Evolutionary conservation across 371 early-diverging fungal species (phyloP).

Genomic region (Entomophthora muscae): DNA sequence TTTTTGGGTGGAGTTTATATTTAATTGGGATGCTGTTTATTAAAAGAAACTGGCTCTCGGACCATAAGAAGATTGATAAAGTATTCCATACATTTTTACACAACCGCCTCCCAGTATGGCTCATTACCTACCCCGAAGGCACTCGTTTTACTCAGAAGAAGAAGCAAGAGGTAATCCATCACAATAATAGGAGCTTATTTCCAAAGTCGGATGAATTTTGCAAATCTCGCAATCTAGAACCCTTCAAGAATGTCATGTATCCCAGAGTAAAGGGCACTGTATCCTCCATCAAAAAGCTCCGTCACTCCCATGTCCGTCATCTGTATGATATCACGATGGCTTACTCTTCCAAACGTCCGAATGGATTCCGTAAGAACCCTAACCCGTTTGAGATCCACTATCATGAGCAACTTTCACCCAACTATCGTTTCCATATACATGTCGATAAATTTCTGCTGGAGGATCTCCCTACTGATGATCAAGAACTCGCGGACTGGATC

Average conservation of each 20-base stretch:
- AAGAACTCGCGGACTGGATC: slow-evolving; percentile 35
- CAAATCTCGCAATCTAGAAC: slow-evolving; percentile 27
- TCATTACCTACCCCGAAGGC: slow-evolving; percentile 55
- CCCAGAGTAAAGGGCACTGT: slow-evolving; percentile 70
- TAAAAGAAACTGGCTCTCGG: slow-evolving; percentile 41
- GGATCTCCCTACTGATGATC: slow-evolving; percentile 36
- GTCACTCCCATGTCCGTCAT: slow-evolving; percentile 36
- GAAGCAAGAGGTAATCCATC: slow-evolving; percentile 21
- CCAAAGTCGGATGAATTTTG: slow-evolving; percentile 35
- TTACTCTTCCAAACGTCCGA: too few relatives aligned
- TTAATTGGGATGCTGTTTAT: slow-evolving; percentile 49
- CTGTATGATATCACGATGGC: slow-evolving; percentile 49
- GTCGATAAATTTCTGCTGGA: slow-evolving; percentile 31
- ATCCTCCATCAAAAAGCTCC: slow-evolving; percentile 35
- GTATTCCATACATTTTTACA: slow-evolving; percentile 34
- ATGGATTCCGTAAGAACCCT: too few relatives aligned
- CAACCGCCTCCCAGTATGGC: slow-evolving; percentile 42
- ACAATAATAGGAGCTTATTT: not conserved
- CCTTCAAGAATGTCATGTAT: slow-evolving; percentile 44
- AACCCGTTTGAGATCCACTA: slow-evolving; percentile 36
- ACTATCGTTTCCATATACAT: slow-evolving; percentile 51
- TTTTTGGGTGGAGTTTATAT: slow-evolving; percentile 43
- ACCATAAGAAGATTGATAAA: slow-evolving; percentile 33
- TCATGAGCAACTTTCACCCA: slow-evolving; percentile 22
- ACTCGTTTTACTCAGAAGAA: slow-evolving; percentile 41